phyloP scores from a whole-genome alignment of 441 rosid species.

The Viola pubescens region DNA sequence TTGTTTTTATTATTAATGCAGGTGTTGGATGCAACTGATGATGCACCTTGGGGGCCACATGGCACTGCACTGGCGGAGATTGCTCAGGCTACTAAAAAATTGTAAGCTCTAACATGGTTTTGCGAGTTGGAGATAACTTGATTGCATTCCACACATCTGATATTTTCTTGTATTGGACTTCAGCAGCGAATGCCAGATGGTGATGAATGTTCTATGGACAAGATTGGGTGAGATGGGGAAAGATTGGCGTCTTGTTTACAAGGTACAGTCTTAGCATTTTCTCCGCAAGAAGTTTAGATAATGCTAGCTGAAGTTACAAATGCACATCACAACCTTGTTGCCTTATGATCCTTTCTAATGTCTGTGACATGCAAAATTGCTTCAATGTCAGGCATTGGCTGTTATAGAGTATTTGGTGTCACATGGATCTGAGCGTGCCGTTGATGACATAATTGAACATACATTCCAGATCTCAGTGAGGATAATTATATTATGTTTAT shows the following conservation, averaged over 20 bases:
- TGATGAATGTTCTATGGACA: slow-evolving; percentile 93
- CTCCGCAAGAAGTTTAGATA: slow-evolving; percentile 7
- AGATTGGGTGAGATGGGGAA: slow-evolving; percentile 85
- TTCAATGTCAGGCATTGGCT: slow-evolving; percentile 62
- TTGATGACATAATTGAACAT: slow-evolving; percentile 93
- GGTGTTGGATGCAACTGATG: slow-evolving; percentile 98
- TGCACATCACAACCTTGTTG: slow-evolving; percentile 8
- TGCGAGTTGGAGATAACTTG: slow-evolving; percentile 5
- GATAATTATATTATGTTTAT: slow-evolving; percentile 10
- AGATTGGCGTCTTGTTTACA: slow-evolving; percentile 97
- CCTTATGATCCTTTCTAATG: slow-evolving; percentile 3
- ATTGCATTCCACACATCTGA: slow-evolving; percentile 9
- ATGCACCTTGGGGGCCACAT: slow-evolving; percentile 99
- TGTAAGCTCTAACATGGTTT: slow-evolving; percentile 33
- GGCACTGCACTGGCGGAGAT: slow-evolving; percentile 91
- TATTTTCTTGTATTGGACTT: slow-evolving; percentile 21
- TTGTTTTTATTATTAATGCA: slow-evolving; percentile 19
- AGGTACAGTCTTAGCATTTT: slow-evolving; percentile 39
- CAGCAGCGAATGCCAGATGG: slow-evolving; percentile 88
- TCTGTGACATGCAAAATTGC: slow-evolving; percentile 12
- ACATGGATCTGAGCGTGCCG: slow-evolving; percentile 94
- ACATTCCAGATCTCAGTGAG: slow-evolving; percentile 95
- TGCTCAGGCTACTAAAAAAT: slow-evolving; percentile 83
- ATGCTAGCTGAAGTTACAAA: slow-evolving; percentile 1
- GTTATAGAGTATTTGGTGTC: slow-evolving; percentile 90